A percentile compares a stretch with the other conserved stretches of the same genome.
Evolutionary conservation across 2,329 filamentous ascomycete species (phyloP).

Genomic region (Colletotrichum neosansevieriae): DNA sequence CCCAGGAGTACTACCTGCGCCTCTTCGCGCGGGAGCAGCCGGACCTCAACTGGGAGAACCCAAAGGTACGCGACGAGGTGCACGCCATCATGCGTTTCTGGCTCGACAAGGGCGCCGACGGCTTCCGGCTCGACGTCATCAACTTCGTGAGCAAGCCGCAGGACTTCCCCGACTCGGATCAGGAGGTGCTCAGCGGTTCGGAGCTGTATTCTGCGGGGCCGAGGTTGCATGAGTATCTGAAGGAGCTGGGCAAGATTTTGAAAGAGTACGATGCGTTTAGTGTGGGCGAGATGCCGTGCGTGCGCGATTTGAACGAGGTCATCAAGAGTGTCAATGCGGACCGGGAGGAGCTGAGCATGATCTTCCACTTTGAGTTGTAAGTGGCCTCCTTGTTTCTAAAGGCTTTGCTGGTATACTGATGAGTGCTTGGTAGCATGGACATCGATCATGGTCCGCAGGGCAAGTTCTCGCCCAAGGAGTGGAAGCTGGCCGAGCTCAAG

Average conservation of each 20-base stretch:
- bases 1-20: constrained; percentile 70
- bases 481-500: constrained; percentile 65
- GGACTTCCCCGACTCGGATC: constrained; percentile 62
- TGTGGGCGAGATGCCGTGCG: constrained; percentile 64
- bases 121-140: constrained; percentile 76
- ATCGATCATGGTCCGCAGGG: constrained; percentile 60
- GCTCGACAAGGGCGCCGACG: constrained; percentile 75
- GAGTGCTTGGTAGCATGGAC: constrained; percentile 53
- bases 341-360: constrained; percentile 75
- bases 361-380: constrained; percentile 77
- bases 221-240: constrained; percentile 59
- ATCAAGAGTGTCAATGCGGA: constrained; percentile 65
- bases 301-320: constrained; percentile 55
- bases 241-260: constrained; percentile 58
- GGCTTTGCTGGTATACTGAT: constrained; percentile 13
- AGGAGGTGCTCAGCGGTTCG: constrained; percentile 47
- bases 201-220: constrained; percentile 68
- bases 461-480: constrained; percentile 57
- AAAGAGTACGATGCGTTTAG: constrained; percentile 62
- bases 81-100: constrained; percentile 80
- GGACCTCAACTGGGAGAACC: constrained; percentile 83
- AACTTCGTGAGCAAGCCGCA: constrained; percentile 75
- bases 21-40: constrained; percentile 79
- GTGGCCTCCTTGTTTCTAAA: constrained; percentile 38
- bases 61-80: constrained; percentile 72